phyloP scores from a whole-genome alignment of 805 yeast genomes.

The Yarrowia sp. region DNA sequence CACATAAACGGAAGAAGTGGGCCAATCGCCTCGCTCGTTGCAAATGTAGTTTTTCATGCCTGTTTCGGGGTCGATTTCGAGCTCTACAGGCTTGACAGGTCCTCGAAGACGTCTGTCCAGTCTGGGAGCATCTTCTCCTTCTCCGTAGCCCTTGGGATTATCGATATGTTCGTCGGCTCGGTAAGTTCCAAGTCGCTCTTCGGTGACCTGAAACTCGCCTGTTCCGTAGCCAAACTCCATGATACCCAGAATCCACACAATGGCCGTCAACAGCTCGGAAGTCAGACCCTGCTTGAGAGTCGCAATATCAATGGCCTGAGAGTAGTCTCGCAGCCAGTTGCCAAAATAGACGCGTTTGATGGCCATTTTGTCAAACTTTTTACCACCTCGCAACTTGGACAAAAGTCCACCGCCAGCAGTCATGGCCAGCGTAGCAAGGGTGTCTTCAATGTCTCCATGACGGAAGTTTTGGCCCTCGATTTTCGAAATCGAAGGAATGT shows the following conservation, averaged over 20 bases:
- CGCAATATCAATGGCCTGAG: conserved; percentile 33
- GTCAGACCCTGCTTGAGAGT: conserved; percentile 28
- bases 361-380: conserved; percentile 30
- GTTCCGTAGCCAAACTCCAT: conserved; percentile 33
- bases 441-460: conserved; percentile 34
- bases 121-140: conserved; percentile 29
- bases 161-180: conserved; percentile 34
- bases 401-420: conserved; percentile 28
- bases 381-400: conserved; percentile 29
- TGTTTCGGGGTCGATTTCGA: conserved; percentile 30
- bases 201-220: conserved; percentile 33
- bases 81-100: conserved; percentile 30
- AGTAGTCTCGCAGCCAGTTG: conserved; percentile 34
- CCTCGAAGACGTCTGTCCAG: conserved; percentile 30
- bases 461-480: conserved; percentile 33
- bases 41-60: conserved; percentile 34
- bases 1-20: conserved; percentile 30
- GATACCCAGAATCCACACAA: conserved; percentile 31
- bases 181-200: conserved; percentile 31
- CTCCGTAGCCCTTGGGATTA: conserved; percentile 32
- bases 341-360: conserved; percentile 33
- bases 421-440: conserved; percentile 31
- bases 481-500: conserved; percentile 31
- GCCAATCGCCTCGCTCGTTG: conserved; percentile 32
- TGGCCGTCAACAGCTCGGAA: conserved; percentile 28